Evolutionary conservation across 805 yeast species (phyloP), one percentile per base, ranked within the genome.

Genomic region (Saturnispora ahearnii): DNA sequence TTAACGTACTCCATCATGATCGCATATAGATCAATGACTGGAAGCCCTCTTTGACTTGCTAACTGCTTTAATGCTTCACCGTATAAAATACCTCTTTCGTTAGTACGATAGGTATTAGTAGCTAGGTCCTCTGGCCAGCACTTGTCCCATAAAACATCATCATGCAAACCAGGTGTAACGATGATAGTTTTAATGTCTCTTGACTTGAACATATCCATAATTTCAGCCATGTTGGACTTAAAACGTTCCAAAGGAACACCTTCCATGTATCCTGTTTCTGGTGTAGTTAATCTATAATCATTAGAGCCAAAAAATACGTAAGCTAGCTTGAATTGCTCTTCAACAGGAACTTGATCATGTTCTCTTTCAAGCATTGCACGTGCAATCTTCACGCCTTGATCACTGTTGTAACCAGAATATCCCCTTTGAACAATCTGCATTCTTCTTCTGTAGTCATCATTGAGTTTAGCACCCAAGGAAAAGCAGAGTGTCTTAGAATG

Each of bases 251-350:
- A 21, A 1, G 78, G 76, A 9, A 86, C 87, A 47, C 56, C 60
- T 44, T 60, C 64, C 6, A 32, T 46, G 44, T 56, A 53, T 56
- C 78, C 81, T 3, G 60, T 59, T 5, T 73, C 74, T 1, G 63
- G 69, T 5, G 59, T 60, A 6, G 41, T 41, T 5, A 33, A 12
- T 4, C 66, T 54, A 8, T 74, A 71, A 61, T 88, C 96, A 60
- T 88, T 88, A 18, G 95, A 76, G 3, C 96, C 96, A 57, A 86
- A 79, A 61, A 84, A 87, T 3, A 87, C 66, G 6, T 79, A 76
- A 52, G 79, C 69, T 10, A 63, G 31, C 41, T 56, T 57, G 48
- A 77, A 65, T 51, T 63, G 60, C 37, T 63, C 61, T 5, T 50
- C 58, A 9, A 55, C 66, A 1, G 63, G 59, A 26, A 50, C 56